phyloP scores from a whole-genome alignment of 257 asterid genomes.

The Solanum tarapatanum region DNA sequence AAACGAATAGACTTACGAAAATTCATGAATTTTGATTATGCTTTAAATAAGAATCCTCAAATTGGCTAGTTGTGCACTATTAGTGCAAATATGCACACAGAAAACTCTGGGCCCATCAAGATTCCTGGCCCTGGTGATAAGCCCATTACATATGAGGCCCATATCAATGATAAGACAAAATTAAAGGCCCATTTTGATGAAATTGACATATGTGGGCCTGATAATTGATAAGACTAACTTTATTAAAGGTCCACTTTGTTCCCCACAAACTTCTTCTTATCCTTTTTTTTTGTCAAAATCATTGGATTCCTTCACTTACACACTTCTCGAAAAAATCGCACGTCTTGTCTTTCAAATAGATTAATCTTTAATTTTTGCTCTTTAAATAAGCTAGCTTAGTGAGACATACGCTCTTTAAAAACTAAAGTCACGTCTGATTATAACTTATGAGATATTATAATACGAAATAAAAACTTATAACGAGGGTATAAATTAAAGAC shows the following conservation, averaged over 20 bases:
- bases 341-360: not conserved
- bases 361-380: not conserved
- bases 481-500: not conserved
- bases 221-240: not conserved
- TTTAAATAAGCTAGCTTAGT: not conserved
- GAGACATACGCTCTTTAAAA: not conserved
- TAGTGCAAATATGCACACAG: not conserved
- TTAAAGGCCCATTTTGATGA: not conserved
- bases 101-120: constrained; percentile 13
- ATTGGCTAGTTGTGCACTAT: not conserved
- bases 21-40: not conserved
- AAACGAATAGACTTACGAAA: not conserved
- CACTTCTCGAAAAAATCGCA: not conserved
- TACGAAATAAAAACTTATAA: not conserved
- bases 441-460: not conserved
- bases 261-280: not conserved
- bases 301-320: not conserved
- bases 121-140: constrained; percentile 9
- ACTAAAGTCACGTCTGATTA: not conserved
- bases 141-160: not conserved
- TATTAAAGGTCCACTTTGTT: not conserved
- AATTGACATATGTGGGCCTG: not conserved
- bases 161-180: not conserved
- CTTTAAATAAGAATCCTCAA: not conserved
- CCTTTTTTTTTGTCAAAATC: not conserved